Evolutionary conservation across 2,329 filamentous ascomycete genomes (phyloP), one percentile per base, ranked within the genome.

Genomic region (Hypoxylon sp.): DNA sequence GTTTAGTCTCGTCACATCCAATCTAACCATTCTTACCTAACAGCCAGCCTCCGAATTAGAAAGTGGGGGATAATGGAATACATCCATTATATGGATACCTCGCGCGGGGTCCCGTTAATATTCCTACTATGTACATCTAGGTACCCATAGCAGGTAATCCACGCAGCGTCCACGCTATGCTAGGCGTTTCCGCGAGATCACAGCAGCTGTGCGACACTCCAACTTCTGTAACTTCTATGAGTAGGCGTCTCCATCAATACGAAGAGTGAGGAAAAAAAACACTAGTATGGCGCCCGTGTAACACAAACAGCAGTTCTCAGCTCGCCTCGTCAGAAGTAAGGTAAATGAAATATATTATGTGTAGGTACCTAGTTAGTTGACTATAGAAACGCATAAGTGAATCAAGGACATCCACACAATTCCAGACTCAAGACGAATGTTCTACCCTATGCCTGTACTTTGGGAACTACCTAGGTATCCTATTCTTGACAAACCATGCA

Each of bases 401-500:
- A 33, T 24, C 22, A 63, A 63, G 29, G 37, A 57, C 61, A 63
- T 55, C 13, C 53, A 35, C 52, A 47, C 37, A 63, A 58, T 48
- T 39, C n/a, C n/a, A n/a, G n/a, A 46, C 44, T 53, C 50, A 37
- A n/a, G n/a, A 46, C 39, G 8, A 17, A 42, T 6, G 19, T 50
- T 50, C 37, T 60, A 55, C 42, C 54, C 29, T 37, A 65, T 61
- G 24, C 55, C 54, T 39, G 24, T 44, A 44, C 39, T 44, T 5
- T 44, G 39, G 14, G 59, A 48, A 65, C 55, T 59, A 59, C 62
- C 48, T 60, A 51, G 44, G 24, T 51, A 67, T n/a, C 56, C 39
- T 42, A 11, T 47, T 60, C 47, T 51, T 54, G 58, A 24, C 6
- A 53, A 54, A 53, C 67, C 50, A 60, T 66, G 55, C 59, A 55